Evolutionary conservation across 768 basidiomycete species (phyloP), one percentile per base, ranked within the genome.

Genomic region (Infundibulicybe gibba): DNA sequence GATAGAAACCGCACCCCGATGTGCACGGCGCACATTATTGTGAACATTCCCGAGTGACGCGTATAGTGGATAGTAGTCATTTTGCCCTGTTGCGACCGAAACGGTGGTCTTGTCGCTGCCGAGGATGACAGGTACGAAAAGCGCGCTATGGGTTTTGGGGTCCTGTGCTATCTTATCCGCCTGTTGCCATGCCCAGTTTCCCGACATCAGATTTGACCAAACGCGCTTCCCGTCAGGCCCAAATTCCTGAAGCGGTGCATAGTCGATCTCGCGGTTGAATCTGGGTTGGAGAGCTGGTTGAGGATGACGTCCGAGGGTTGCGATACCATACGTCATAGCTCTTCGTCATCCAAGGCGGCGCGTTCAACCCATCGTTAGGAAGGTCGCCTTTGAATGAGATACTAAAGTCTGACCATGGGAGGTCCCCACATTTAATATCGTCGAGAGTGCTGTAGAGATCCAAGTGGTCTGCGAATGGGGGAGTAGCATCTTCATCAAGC

Each of bases 81-180:
- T 47, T 32, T 48, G 45, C 1, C 58, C 58, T 3, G 59, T 62
- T 0, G 49, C 52, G 2, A 58, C 51, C 2, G 57, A 62, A 12
- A 64, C 62, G 0, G 58, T 64, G 0, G 59, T 65, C 41, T 65
- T 65, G 45, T 65, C 59, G 44, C 56, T 61, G 1, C 62, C 61
- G 9, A 59, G 41, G 16, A 62, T 55, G 14, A 63, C 47, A 2
- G 62, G 57, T 21, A 51, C 50, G 30, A 47, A 53, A 39, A 49
- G 53, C 1, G 51, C 38, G 2, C 61, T 49, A 15, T 48, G 34
- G 6, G 45, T 48, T 6, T 5, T n/a, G 0, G 47, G 42, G 46
- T 54, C 41, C 37, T 40, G 41, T 15, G 46, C 41, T 37, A 51
- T 47, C 8, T 31, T 45, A 31, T 49, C 42, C 47, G n/a, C 10